Conservation (phyloP, 1,284 basidiomycete genomes). For the Tylopilus sp. region DNA sequence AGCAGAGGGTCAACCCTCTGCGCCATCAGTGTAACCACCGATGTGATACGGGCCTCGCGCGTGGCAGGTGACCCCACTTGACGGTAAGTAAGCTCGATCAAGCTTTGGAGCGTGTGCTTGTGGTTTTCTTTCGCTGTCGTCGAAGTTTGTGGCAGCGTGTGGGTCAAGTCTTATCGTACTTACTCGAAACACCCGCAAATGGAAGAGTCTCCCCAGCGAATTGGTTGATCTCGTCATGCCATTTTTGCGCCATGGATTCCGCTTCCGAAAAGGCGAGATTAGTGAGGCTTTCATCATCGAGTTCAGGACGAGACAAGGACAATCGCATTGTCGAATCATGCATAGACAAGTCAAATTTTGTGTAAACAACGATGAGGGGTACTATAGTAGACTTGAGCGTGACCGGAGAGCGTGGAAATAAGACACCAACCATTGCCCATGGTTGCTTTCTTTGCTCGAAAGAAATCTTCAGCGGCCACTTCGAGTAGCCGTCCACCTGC, state of each 20-base stretch:
- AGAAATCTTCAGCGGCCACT: neutral
- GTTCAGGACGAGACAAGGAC: neutral
- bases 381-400: neutral
- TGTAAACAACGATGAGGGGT: neutral
- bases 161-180: neutral
- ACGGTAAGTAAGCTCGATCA: neutral
- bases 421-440: conserved; percentile 1
- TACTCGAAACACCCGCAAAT: neutral
- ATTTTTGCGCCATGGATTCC: neutral
- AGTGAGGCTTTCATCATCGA: neutral
- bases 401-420: neutral
- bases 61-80: neutral
- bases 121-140: neutral
- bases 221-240: neutral
- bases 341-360: neutral
- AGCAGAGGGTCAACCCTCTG: neutral
- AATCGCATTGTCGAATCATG: neutral
- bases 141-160: neutral
- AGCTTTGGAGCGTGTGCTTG: neutral
- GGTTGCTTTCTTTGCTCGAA: neutral
- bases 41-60: neutral
- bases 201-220: neutral
- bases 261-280: neutral
- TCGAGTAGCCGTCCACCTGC: neutral
- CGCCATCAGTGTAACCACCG: neutral